Conservation (phyloP, 2,329 filamentous ascomycete species). For the Elsinoe arachidis region DNA sequence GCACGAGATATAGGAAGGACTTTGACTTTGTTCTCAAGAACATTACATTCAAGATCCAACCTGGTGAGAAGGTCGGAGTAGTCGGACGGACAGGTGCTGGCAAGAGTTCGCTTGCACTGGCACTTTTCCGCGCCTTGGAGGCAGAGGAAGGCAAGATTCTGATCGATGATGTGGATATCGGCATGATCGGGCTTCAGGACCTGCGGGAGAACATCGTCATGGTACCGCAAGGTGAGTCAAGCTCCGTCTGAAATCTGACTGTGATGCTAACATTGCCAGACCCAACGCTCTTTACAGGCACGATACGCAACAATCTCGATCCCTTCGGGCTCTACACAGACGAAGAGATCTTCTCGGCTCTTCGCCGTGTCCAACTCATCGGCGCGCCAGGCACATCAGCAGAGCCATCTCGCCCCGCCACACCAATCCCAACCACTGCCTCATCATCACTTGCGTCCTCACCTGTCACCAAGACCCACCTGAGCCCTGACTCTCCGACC, state of each 20-base stretch:
- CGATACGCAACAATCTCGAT: constrained; percentile 84
- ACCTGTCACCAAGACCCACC: constrained; percentile 24
- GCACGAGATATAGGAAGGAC: constrained; percentile 78
- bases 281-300: constrained; percentile 87
- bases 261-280: constrained; percentile 40
- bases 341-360: constrained; percentile 77
- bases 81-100: constrained; percentile 92
- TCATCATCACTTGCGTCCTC: constrained; percentile 21
- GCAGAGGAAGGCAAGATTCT: constrained; percentile 82
- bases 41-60: constrained; percentile 76
- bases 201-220: constrained; percentile 91
- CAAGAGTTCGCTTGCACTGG: constrained; percentile 89
- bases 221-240: constrained; percentile 61
- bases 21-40: constrained; percentile 78
- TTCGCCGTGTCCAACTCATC: constrained; percentile 84
- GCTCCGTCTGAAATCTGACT: neutral
- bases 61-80: constrained; percentile 88
- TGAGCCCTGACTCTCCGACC: constrained; percentile 21
- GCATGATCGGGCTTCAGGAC: constrained; percentile 83
- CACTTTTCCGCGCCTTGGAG: constrained; percentile 87
- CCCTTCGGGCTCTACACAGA: constrained; percentile 85
- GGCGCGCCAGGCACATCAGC: constrained; percentile 44
- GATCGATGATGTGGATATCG: constrained; percentile 86
- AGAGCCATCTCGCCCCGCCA: constrained; percentile 27
- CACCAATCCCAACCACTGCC: constrained; percentile 21